These are phyloP conservation scores for Sphaerulina vaccinii DNA, from an alignment of 2,329 filamentous ascomycete genomes.

Conservation along the genomic window DNA sequence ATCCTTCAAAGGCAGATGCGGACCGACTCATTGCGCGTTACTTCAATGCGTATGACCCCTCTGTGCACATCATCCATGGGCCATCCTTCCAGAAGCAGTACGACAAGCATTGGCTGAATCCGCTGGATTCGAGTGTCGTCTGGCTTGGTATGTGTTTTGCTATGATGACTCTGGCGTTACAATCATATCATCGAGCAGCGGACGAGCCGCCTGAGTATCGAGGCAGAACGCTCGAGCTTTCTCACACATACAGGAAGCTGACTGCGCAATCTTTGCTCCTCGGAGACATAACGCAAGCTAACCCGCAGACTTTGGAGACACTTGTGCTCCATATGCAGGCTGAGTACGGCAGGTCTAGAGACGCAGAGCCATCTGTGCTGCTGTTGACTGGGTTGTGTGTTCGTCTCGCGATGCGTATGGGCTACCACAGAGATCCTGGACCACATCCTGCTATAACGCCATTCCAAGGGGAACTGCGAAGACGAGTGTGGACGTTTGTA, in stretches of 20 bases:
- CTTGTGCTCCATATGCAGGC: conserved; percentile 73
- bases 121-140: conserved; percentile 69
- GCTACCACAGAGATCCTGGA: conserved; percentile 74
- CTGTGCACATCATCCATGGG: conserved; percentile 58
- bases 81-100: conserved; percentile 79
- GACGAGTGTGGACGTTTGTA: conserved; percentile 65
- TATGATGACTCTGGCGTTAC: conserved; percentile 72
- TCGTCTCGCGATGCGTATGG: conserved; percentile 67
- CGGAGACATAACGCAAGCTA: conserved; percentile 74
- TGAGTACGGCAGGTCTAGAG: conserved; percentile 70
- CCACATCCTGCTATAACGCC: conserved; percentile 70
- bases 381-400: conserved; percentile 61
- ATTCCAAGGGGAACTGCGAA: conserved; percentile 72
- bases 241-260: conserved; percentile 61
- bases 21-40: conserved; percentile 83
- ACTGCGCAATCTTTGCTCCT: conserved; percentile 76
- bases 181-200: conserved; percentile 75
- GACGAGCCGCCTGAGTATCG: conserved; percentile 78
- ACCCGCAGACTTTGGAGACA: conserved; percentile 74
- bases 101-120: conserved; percentile 68
- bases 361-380: conserved; percentile 68
- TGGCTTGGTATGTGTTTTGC: conserved; percentile 78
- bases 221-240: conserved; percentile 56
- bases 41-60: conserved; percentile 76
- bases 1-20: conserved; percentile 80